Evolutionary conservation across 352 stramenopile species (phyloP).

Genomic region (Phytophthora tubulina): DNA sequence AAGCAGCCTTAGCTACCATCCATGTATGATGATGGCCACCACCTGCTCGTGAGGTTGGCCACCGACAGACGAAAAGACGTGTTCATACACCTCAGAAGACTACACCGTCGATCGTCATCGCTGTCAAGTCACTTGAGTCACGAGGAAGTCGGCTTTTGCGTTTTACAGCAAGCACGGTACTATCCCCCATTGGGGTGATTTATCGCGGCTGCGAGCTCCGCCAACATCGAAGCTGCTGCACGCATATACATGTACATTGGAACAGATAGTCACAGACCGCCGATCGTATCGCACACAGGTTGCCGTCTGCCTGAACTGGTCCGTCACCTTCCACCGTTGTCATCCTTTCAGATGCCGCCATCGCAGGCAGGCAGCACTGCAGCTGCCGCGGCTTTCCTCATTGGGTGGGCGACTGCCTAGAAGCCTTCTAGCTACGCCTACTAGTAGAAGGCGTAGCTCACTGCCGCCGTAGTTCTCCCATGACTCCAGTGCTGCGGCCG

Average conservation of each 20-base stretch:
- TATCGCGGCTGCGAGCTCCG: slow-evolving; percentile 15
- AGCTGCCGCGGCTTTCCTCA: slow-evolving; percentile 27
- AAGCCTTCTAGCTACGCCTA: neutral
- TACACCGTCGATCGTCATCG: neutral
- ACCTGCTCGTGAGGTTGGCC: neutral
- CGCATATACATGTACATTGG: slow-evolving; percentile 1
- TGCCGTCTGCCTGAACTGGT: neutral
- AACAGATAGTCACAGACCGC: neutral
- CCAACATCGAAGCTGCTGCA: neutral
- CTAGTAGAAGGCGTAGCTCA: neutral
- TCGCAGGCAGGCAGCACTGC: neutral
- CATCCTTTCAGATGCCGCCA: slow-evolving; percentile 15
- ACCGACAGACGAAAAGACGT: slow-evolving; percentile 8
- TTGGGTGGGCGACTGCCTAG: neutral
- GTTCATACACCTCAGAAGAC: neutral
- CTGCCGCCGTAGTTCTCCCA: neutral
- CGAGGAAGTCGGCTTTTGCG: neutral
- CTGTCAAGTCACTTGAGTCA: neutral
- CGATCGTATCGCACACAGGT: neutral
- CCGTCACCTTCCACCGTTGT: neutral
- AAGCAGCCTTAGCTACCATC: neutral
- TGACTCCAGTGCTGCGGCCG: neutral
- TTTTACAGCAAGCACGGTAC: neutral
- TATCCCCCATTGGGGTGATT: slow-evolving; percentile 5
- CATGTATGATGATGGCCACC: slow-evolving; percentile 3